Evolutionary conservation across 1,139 yeast genomes (phyloP).

Genomic region (Protomyces inundatus): DNA sequence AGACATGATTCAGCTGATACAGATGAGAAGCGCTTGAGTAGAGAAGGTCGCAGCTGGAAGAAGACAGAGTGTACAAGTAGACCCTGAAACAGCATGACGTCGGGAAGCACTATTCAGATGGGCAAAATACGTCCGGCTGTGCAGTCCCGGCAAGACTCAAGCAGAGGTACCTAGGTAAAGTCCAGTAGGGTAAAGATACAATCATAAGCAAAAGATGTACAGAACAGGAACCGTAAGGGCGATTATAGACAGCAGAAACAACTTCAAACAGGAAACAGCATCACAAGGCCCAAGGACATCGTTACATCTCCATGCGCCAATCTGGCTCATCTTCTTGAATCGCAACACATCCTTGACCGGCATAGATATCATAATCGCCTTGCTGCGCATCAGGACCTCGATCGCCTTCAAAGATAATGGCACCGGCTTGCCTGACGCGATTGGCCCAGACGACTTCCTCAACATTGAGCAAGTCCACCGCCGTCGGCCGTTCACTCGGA

Average conservation of each 20-base stretch:
- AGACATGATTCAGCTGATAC: too few species aligned
- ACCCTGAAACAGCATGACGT: too few species aligned
- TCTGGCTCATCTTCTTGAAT: constrained; percentile 34
- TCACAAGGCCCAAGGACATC: not conserved
- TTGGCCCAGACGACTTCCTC: constrained; percentile 78
- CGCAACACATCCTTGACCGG: constrained; percentile 28
- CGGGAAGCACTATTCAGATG: too few species aligned
- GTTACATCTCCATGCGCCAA: constrained; percentile 34
- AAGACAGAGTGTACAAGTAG: too few species aligned
- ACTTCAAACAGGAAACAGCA: not conserved
- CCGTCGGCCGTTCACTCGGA: constrained; percentile 78
- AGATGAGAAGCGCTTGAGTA: too few species aligned
- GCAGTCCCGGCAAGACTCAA: too few species aligned
- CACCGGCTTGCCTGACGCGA: constrained; percentile 81
- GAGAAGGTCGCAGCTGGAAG: too few species aligned
- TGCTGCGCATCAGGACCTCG: constrained; percentile 60
- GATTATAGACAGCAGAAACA: not conserved
- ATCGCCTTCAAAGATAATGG: constrained; percentile 93
- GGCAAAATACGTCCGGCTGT: too few species aligned
- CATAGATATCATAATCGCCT: constrained; percentile 12
- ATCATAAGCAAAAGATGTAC: too few species aligned
- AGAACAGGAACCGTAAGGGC: too few species aligned
- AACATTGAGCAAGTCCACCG: constrained; percentile 58
- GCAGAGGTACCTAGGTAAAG: too few species aligned
- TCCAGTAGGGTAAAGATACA: too few species aligned